Evolutionary conservation across 768 basidiomycete genomes (phyloP).

Genomic region (Krasilnikovozyma curviuscula): DNA sequence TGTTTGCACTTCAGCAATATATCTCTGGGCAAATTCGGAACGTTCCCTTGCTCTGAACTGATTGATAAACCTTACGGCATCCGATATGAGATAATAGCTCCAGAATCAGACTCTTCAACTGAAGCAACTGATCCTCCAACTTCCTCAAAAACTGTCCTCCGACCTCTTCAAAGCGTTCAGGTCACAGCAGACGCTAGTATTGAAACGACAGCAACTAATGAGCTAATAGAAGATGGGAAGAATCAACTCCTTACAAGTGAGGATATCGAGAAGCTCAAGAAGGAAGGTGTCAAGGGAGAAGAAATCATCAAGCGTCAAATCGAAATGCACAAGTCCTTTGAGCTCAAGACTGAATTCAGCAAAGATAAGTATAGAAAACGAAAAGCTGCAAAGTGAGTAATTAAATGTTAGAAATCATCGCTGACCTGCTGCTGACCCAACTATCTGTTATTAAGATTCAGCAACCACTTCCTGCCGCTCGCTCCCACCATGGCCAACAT

Average conservation of each 20-base stretch:
- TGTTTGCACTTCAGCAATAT: conserved; percentile 35
- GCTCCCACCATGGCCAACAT: conserved; percentile 76
- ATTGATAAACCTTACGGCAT: conserved; percentile 69
- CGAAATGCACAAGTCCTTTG: conserved; percentile 75
- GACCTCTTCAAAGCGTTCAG: no score
- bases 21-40: conserved; percentile 66
- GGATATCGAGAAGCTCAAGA: conserved; percentile 68
- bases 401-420: background rate
- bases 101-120: background rate
- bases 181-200: no score
- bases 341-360: conserved; percentile 89
- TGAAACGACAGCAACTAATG: conserved; percentile 94
- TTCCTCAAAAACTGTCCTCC: no score
- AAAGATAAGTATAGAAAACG: conserved; percentile 96
- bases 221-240: conserved; percentile 67
- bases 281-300: conserved; percentile 52
- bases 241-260: conserved; percentile 64
- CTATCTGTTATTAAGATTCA: conserved; percentile 40
- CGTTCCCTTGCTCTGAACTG: conserved; percentile 57
- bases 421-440: background rate
- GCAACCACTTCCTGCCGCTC: conserved; percentile 66
- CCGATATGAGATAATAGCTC: conserved; percentile 54
- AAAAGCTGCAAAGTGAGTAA: conserved; percentile 78
- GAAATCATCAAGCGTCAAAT: conserved; percentile 93
- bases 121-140: background rate